Percentiles rank a stretch among this genome's conserved stretches.
Evolutionary conservation across 345 rosid species (phyloP).

Genomic region (Dipteronia sinensis): DNA sequence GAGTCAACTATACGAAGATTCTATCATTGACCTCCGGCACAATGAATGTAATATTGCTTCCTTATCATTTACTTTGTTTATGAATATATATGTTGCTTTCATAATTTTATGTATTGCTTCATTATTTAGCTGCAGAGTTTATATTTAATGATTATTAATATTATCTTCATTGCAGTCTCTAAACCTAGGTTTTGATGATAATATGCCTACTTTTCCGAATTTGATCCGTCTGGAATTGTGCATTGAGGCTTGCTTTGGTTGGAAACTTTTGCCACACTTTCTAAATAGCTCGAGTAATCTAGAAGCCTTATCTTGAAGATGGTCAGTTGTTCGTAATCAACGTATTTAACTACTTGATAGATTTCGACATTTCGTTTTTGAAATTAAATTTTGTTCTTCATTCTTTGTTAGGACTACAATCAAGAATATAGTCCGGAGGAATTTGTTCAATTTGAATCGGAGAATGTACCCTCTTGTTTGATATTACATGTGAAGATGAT

Average conservation of each 20-base stretch:
- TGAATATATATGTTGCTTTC: too few species aligned
- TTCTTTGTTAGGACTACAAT: background rate
- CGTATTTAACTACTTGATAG: background rate
- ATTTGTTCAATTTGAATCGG: background rate
- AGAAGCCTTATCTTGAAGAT: background rate
- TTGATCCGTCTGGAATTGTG: background rate
- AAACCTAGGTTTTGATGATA: background rate
- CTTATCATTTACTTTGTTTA: background rate
- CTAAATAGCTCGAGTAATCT: background rate
- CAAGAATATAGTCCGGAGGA: background rate
- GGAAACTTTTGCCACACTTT: background rate
- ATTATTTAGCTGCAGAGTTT: background rate
- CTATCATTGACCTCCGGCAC: background rate
- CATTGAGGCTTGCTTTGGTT: too few species aligned
- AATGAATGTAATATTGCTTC: background rate
- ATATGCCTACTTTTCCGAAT: constrained; percentile 4
- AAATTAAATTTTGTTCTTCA: background rate
- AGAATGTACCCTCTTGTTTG: background rate
- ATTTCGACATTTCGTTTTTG: background rate
- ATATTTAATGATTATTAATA: background rate
- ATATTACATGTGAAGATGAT: background rate
- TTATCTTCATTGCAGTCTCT: background rate
- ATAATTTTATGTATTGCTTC: too few species aligned
- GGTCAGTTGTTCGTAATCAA: background rate
- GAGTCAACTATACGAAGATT: background rate